Evolutionary conservation across 2,329 filamentous ascomycete genomes (phyloP).

Genomic region (Cadophora malorum): DNA sequence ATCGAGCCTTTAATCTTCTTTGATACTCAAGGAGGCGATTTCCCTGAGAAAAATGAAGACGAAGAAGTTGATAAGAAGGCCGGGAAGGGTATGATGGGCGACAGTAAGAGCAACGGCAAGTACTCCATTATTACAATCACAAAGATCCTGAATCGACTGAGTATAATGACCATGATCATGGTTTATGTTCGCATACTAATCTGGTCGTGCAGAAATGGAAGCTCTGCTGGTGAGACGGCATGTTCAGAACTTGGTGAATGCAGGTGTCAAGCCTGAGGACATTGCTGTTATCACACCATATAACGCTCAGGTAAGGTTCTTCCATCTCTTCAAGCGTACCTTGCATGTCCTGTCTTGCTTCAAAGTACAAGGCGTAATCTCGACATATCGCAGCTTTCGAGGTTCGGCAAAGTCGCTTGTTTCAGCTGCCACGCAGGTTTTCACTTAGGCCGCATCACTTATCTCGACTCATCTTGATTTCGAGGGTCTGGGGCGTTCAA

Average conservation of each 20-base stretch:
- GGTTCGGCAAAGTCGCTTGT: neutral
- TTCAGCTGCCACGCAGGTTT: neutral
- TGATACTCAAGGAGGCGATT: constrained; percentile 95
- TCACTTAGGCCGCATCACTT: neutral
- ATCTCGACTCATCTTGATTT: neutral
- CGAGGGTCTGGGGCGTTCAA: neutral
- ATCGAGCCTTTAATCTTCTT: constrained; percentile 88
- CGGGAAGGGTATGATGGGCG: constrained; percentile 60
- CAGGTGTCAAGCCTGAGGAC: constrained; percentile 81
- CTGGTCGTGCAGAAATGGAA: constrained; percentile 65
- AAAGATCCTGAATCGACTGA: too few relatives aligned
- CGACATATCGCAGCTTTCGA: neutral
- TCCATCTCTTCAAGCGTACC: neutral
- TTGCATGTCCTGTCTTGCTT: constrained; percentile 2
- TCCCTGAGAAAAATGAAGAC: constrained; percentile 81
- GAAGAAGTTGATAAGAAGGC: constrained; percentile 60
- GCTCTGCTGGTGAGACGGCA: constrained; percentile 81
- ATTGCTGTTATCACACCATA: constrained; percentile 96
- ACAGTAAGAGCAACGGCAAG: constrained; percentile 82
- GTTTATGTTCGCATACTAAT: too few relatives aligned
- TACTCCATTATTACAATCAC: too few relatives aligned
- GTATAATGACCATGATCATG: too few relatives aligned
- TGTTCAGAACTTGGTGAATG: constrained; percentile 75
- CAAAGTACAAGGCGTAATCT: neutral
- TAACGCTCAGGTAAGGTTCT: constrained; percentile 76